A percentile compares a stretch with the other conserved stretches of the same genome.
phyloP scores from a whole-genome alignment of 257 asterid species.

The Thymus mandschuricus region DNA sequence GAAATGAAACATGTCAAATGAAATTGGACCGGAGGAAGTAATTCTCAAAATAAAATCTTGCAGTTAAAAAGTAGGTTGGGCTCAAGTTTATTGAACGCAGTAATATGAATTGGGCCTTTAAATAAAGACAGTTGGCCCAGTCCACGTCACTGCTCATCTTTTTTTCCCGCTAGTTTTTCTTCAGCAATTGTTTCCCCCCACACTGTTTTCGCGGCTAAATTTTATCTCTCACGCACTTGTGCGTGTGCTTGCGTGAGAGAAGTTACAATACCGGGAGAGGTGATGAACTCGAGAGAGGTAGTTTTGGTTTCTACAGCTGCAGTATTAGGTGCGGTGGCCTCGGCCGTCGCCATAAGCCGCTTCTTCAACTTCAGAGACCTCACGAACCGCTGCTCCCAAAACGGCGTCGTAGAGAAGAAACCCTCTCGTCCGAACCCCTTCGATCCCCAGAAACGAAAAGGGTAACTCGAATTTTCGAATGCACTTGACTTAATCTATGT shows the following conservation, averaged over 20 bases:
- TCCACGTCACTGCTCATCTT: neutral
- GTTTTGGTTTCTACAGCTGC: slow-evolving; percentile 65
- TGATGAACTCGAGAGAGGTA: slow-evolving; percentile 69
- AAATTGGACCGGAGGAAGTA: too few relatives aligned
- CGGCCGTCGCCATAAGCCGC: slow-evolving; percentile 50
- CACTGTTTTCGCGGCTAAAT: slow-evolving; percentile 33
- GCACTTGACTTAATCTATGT: neutral
- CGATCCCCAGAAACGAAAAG: slow-evolving; percentile 73
- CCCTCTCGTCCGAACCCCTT: slow-evolving; percentile 57
- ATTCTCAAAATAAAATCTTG: neutral
- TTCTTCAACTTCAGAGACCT: slow-evolving; percentile 41
- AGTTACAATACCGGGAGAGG: neutral
- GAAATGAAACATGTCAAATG: too few relatives aligned
- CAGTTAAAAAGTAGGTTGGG: neutral
- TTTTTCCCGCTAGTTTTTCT: slow-evolving; percentile 41
- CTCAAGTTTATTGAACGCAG: neutral
- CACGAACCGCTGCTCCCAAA: slow-evolving; percentile 36
- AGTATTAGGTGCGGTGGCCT: slow-evolving; percentile 59
- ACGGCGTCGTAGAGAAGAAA: slow-evolving; percentile 38
- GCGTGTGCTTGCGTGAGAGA: slow-evolving; percentile 20
- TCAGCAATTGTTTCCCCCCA: neutral
- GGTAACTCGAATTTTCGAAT: slow-evolving; percentile 46
- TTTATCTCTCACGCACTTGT: slow-evolving; percentile 23
- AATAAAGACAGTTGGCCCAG: neutral
- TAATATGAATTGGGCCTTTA: neutral